phyloP scores from a whole-genome alignment of 148 eudicot genomes.

The Vaccinium vitisidaea region DNA sequence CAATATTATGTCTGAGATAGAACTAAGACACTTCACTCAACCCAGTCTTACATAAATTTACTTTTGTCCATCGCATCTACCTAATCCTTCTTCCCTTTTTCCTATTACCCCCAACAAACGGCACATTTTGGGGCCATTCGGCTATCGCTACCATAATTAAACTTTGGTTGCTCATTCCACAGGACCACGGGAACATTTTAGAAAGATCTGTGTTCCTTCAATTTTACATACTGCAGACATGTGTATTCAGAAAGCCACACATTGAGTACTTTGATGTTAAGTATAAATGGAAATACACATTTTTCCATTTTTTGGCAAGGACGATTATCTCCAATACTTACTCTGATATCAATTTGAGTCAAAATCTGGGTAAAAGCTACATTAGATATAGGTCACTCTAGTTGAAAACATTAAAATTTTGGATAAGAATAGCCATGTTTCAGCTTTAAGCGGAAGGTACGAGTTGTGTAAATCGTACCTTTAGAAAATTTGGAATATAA shows the following conservation, averaged over 20 bases:
- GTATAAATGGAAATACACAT: too few species aligned
- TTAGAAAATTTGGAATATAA: background rate
- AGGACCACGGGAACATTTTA: background rate
- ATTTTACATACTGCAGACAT: background rate
- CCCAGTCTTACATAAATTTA: background rate
- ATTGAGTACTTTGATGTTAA: too few species aligned
- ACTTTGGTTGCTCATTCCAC: background rate
- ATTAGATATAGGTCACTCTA: background rate
- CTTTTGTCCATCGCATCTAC: background rate
- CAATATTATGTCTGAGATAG: background rate
- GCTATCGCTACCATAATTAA: background rate
- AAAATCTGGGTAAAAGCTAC: background rate
- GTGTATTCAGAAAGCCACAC: background rate
- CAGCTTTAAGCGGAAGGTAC: background rate
- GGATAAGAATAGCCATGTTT: too few species aligned
- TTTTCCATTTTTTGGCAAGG: background rate
- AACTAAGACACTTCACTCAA: background rate
- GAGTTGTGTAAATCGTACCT: background rate
- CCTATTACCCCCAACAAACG: background rate
- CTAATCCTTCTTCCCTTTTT: background rate
- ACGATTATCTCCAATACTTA: background rate
- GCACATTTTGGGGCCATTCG: background rate
- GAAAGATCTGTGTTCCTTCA: background rate
- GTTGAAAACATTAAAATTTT: too few species aligned
- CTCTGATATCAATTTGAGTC: background rate